Percentiles rank a stretch among this genome's conserved stretches.
These are phyloP conservation scores for Peronospora destructor DNA, from an alignment of 352 stramenopile species.

Conservation along the genomic window DNA sequence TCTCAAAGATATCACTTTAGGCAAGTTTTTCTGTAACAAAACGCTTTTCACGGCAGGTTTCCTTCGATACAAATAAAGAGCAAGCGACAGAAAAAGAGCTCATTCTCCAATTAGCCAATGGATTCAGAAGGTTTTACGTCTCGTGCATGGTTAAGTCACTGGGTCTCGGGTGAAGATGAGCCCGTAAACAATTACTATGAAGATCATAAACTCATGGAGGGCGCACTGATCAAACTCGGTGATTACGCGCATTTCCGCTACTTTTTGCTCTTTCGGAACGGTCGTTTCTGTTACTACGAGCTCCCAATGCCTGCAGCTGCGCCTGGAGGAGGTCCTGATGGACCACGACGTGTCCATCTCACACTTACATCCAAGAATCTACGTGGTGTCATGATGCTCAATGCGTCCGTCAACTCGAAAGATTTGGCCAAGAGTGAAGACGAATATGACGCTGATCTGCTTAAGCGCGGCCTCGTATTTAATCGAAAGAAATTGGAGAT, in stretches of 20 bases:
- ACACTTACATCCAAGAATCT: conserved; percentile 73
- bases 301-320: conserved; percentile 50
- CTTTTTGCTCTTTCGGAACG: conserved; percentile 77
- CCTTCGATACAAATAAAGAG: no score
- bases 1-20: no score
- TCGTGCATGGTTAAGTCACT: conserved; percentile 50
- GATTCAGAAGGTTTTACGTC: conserved; percentile 36
- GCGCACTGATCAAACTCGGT: conserved; percentile 77
- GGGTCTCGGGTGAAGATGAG: conserved; percentile 49
- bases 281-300: conserved; percentile 84
- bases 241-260: conserved; percentile 85
- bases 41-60: no score
- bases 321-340: conserved; percentile 16
- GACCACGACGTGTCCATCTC: conserved; percentile 44
- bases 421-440: conserved; percentile 59
- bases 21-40: no score
- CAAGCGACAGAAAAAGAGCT: no score
- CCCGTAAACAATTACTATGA: conserved; percentile 76
- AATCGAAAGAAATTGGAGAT: conserved; percentile 80
- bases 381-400: conserved; percentile 80
- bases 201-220: conserved; percentile 82
- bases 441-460: conserved; percentile 57
- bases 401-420: conserved; percentile 63
- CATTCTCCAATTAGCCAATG: conserved; percentile 8
- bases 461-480: conserved; percentile 69